Base-by-base conservation (phyloP, 139 green algal species). In the Bryopsis sp. region DNA sequence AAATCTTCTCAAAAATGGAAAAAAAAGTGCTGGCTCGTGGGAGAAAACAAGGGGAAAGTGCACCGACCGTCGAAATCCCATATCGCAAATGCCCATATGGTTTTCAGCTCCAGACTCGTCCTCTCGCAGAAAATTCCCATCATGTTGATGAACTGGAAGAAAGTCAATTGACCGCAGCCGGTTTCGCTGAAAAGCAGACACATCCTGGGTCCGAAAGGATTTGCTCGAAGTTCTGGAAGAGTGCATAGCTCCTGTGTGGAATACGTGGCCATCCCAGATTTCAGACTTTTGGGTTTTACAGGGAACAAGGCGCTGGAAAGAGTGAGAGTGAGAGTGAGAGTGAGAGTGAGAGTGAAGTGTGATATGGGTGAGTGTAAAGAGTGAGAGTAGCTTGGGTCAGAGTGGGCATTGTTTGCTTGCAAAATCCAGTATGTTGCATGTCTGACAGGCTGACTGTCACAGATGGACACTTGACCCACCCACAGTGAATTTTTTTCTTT, bases 21-120 rank as follows among this genome's bases (percentile, higher is more conserved):
- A n/a, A n/a, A n/a, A n/a, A n/a, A n/a, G 62, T 76, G 71, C 71
- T 72, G 61, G 39, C 1, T 73, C 71, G 4, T 74, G 57, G 2
- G 39, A 32, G 54, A 29, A 32, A 15, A 39, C 70, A 54, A 5
- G 36, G 50, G 3, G 2, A 24, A 11, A n/a, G 39, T 31, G 33
- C 29, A 37, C 26, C 24, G 31, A 75, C 76, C 76, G 57, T 81
- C 76, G 67, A 81, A 81, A 66, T 81, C 76, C 76, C 76, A 81
- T 8, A 81, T 39, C 3, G 72, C 76, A 73, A 81, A 81, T 3
- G 72, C 72, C 66, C 72, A 81, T 11, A 81, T 63, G 29, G 71
- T 50, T 39, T 78, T 81, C 31, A 63, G 71, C 26, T 81, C 72
- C 7, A 38, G 43, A 28, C 58, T 74, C 19, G 76, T 72, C 5